Base-by-base conservation (phyloP, 768 basidiomycete species). In the Boletus sp. region DNA sequence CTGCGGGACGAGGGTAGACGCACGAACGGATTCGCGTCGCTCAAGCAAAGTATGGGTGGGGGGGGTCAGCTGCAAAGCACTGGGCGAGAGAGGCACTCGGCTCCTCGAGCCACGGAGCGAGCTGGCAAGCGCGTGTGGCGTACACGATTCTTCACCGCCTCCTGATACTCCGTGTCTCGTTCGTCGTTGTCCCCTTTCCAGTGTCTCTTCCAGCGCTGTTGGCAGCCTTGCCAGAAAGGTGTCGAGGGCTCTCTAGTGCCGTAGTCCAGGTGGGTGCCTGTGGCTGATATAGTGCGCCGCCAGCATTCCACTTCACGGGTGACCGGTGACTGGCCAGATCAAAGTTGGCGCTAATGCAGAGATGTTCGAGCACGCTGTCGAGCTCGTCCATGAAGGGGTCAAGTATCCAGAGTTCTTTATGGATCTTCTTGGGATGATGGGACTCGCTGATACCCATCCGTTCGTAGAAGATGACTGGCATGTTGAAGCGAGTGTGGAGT, bases 241-340 rank as follows among this genome's bases (percentile, higher is more conserved):
- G 52, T 13, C 67, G 63, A 2, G n/a, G n/a, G n/a, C n/a, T n/a
- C n/a, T n/a, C n/a, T n/a, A n/a, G n/a, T n/a, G n/a, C n/a, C n/a
- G n/a, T n/a, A 81, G 54, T 0, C 77, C 77, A 0, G 48, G 21
- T 3, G 79, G 79, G n/a, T 75, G 69, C 11, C 69, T 67, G 15
- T 67, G 59, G 35, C 72, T 65, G 7, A 60, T 77, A 46, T 75
- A 79, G 37, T 77, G 72, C 6, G 69, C 57, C 0, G 70, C 80
- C 8, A 84, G 70, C 68, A 81, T 81, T 1, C 77, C 81, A 13
- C 83, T 83, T 82, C 82, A 83, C 5, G 79, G 82, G 44, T 84
- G 83, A 0, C 83, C 83, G 1, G 44, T 84, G 83, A 0, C 83
- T 83, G 1, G 76, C 57, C 2, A 84, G 61, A 57, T 77, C 72